Conservation (phyloP, 805 yeast genomes). For the Saturnispora bothae region DNA sequence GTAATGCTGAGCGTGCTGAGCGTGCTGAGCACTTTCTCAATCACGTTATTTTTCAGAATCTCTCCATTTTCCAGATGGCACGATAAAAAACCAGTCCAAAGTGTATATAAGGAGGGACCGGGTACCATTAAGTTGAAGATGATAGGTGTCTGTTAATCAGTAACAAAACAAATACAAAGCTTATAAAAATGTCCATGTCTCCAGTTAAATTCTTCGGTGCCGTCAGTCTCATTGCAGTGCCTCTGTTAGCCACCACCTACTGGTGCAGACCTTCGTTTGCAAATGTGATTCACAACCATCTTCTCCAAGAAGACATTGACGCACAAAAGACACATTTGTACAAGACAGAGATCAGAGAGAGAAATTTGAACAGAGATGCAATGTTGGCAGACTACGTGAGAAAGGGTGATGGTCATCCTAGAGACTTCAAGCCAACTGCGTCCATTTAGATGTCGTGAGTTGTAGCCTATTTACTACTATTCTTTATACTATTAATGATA, state of each 20-base stretch:
- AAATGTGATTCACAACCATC: slow-evolving; percentile 25
- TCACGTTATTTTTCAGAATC: too few species aligned
- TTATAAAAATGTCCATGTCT: slow-evolving; percentile 14
- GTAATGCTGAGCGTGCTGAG: too few species aligned
- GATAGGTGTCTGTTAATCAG: too few species aligned
- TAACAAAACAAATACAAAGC: too few species aligned
- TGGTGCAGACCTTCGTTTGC: slow-evolving; percentile 28
- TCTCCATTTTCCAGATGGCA: too few species aligned
- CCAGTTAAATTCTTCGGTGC: slow-evolving; percentile 23
- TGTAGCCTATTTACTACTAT: too few species aligned
- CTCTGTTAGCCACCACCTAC: slow-evolving; percentile 18
- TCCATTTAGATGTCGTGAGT: too few species aligned
- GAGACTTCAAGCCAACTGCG: slow-evolving; percentile 18
- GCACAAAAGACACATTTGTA: slow-evolving; percentile 20
- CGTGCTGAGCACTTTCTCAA: too few species aligned
- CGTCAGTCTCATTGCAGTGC: slow-evolving; percentile 23
- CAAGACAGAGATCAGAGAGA: slow-evolving; percentile 19
- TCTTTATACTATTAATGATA: too few species aligned
- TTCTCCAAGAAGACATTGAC: slow-evolving; percentile 26
- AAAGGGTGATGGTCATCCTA: slow-evolving; percentile 23
- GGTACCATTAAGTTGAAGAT: too few species aligned
- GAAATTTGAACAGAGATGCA: slow-evolving; percentile 18
- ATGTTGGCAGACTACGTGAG: slow-evolving; percentile 20
- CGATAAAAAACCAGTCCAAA: too few species aligned
- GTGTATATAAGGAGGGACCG: too few species aligned